These are phyloP conservation scores for Cercospora sp. DNA, from an alignment of 2,329 filamentous ascomycete genomes.

Conservation along the genomic window DNA sequence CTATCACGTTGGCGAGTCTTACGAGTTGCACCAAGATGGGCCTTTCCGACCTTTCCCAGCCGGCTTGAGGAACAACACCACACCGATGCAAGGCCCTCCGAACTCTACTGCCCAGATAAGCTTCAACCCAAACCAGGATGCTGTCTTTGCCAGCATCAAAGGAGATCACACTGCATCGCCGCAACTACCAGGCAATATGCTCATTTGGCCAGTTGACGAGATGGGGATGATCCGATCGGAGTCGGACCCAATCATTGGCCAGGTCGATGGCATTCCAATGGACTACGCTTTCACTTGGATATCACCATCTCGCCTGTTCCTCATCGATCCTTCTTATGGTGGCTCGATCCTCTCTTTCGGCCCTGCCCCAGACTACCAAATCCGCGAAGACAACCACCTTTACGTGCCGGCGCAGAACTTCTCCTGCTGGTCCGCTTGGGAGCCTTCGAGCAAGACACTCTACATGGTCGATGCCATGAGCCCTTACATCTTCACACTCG, in stretches of 20 bases:
- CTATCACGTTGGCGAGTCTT: neutral
- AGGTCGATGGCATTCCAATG: neutral
- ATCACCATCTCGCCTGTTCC: neutral
- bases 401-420: neutral
- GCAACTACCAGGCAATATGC: neutral
- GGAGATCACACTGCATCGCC: neutral
- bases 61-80: neutral
- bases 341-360: neutral
- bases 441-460: neutral
- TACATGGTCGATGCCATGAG: neutral
- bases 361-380: neutral
- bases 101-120: neutral
- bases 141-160: neutral
- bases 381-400: neutral
- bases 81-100: neutral
- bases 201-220: neutral
- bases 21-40: neutral
- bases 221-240: neutral
- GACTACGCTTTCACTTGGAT: neutral
- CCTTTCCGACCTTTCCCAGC: neutral
- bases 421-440: neutral
- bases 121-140: neutral
- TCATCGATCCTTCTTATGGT: neutral
- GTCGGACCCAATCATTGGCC: neutral
- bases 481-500: neutral